Conservation (phyloP, 805 yeast genomes). For the Pichia paraexigua region DNA sequence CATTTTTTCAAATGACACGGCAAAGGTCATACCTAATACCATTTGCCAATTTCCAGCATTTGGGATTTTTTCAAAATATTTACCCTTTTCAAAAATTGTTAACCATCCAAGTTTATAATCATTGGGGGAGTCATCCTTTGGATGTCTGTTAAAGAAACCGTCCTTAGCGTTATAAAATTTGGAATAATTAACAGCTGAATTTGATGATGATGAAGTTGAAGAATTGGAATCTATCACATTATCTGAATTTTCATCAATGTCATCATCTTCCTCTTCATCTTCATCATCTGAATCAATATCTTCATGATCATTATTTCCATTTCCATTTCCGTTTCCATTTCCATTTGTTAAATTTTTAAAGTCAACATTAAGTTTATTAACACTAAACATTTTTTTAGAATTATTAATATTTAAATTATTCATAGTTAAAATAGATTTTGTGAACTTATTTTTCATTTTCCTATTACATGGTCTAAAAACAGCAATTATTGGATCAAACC, state of each 20-base stretch:
- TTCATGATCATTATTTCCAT: constrained; percentile 1
- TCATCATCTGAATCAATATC: constrained; percentile 8
- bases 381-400: constrained; percentile 8
- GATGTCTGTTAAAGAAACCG: constrained; percentile 41
- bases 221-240: constrained; percentile 1
- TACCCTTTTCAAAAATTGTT: constrained; percentile 45
- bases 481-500: constrained; percentile 23
- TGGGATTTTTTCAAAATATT: constrained; percentile 20
- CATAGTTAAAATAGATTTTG: constrained; percentile 19
- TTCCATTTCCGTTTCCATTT: background rate
- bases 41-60: constrained; percentile 51
- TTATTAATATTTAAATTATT: background rate
- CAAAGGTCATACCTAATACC: constrained; percentile 45
- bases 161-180: constrained; percentile 42
- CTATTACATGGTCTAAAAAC: constrained; percentile 28
- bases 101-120: constrained; percentile 59
- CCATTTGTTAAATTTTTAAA: background rate
- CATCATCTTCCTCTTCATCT: constrained; percentile 15
- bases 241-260: constrained; percentile 6
- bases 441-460: constrained; percentile 20
- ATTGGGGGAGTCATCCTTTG: constrained; percentile 55
- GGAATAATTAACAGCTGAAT: background rate
- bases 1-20: constrained; percentile 37
- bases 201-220: background rate
- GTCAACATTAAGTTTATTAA: constrained; percentile 7